phyloP scores from a whole-genome alignment of 2,329 filamentous ascomycete genomes.

The Alternaria consortialis region DNA sequence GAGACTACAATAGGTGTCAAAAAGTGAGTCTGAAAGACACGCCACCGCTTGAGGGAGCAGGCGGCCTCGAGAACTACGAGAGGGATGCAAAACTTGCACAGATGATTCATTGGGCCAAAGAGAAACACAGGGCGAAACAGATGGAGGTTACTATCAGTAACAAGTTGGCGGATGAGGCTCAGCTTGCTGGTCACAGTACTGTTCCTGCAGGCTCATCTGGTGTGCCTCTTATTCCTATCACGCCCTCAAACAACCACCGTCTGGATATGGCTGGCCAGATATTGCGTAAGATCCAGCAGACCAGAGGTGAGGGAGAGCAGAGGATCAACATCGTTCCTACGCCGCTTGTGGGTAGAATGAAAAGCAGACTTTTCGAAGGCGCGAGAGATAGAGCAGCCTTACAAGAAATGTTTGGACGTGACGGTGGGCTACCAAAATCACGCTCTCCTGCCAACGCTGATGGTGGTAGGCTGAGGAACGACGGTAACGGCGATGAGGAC shows the following conservation, averaged over 20 bases:
- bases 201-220: constrained; percentile 20
- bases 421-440: background rate
- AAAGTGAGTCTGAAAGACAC: constrained; percentile 34
- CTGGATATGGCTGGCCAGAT: constrained; percentile 18
- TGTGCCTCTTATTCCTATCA: constrained; percentile 39
- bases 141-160: constrained; percentile 40
- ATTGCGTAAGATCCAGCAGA: constrained; percentile 15
- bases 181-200: constrained; percentile 22
- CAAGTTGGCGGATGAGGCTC: constrained; percentile 37
- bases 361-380: constrained; percentile 30
- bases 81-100: constrained; percentile 36
- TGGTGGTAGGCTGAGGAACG: background rate
- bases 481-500: constrained; percentile 6
- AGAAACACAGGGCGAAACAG: constrained; percentile 32
- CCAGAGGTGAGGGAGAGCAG: constrained; percentile 4
- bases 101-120: constrained; percentile 19
- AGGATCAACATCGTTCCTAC: constrained; percentile 29
- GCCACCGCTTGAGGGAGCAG: constrained; percentile 19
- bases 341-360: constrained; percentile 30
- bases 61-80: constrained; percentile 38
- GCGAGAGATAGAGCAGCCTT: constrained; percentile 14
- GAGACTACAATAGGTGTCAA: constrained; percentile 40
- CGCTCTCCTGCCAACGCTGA: background rate
- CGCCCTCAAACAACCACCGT: constrained; percentile 17
- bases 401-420: background rate